These are phyloP conservation scores for Cicer yamashitae DNA, from an alignment of 306 rosid genomes.

Conservation along the genomic window DNA sequence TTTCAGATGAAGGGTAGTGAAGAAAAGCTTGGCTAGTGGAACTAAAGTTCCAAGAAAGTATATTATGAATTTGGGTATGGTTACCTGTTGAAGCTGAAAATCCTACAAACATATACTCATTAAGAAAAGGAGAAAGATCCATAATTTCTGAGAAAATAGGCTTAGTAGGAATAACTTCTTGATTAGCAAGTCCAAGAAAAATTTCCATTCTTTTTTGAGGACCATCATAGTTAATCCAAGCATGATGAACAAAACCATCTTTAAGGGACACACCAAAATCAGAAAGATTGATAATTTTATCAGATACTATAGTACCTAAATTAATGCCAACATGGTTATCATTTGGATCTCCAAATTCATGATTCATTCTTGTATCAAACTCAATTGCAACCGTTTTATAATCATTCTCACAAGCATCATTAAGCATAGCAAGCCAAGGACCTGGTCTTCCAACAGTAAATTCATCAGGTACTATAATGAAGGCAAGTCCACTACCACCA, in stretches of 20 bases:
- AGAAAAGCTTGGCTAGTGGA: constrained; percentile 74
- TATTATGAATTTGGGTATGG: constrained; percentile 71
- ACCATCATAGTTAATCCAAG: constrained; percentile 70
- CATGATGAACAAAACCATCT: constrained; percentile 54
- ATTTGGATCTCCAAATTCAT: constrained; percentile 75
- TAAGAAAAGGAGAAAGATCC: constrained; percentile 54
- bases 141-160: constrained; percentile 59
- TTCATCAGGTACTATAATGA: constrained; percentile 82
- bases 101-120: constrained; percentile 86
- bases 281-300: constrained; percentile 59
- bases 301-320: constrained; percentile 66
- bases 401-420: constrained; percentile 72
- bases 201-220: constrained; percentile 64
- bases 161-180: constrained; percentile 51
- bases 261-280: constrained; percentile 60
- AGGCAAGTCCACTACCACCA: constrained; percentile 79
- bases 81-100: constrained; percentile 87
- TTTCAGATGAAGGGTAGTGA: constrained; percentile 59
- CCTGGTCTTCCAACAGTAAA: constrained; percentile 85
- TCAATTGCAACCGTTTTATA: constrained; percentile 74
- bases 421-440: constrained; percentile 85
- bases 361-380: constrained; percentile 68
- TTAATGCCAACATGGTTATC: constrained; percentile 83
- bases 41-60: constrained; percentile 75
- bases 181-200: constrained; percentile 50